Base-by-base conservation (phyloP, 148 eudicot genomes). In the Nepenthes mirabilis region DNA sequence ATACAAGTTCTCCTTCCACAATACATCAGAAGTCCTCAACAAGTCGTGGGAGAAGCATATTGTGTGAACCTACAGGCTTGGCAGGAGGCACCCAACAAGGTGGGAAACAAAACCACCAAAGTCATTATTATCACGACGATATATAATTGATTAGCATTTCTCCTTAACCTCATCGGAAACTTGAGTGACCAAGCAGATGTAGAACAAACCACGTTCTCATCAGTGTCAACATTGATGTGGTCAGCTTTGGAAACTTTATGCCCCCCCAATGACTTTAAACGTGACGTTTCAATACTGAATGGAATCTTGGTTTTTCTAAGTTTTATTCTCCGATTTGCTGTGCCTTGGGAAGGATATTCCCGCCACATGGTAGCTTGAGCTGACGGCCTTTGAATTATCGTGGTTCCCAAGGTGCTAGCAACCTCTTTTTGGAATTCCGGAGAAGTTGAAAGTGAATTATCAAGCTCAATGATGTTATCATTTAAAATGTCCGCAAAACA, bases 401-500 rank as follows among this genome's bases (percentile, higher is more conserved):
- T 33, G 7, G 34, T 65, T 2, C 65, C 70, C 33, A 59, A 49
- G 33, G 34, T 33, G 57, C 49, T 13, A 2, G 40, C 40, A 14
- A n/a, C 14, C 9, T 3, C 32, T 6, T 58, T 61, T 4, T 9
- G 65, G 32, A 43, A 8, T 23, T 12, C 60, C 49, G 51, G 43
- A 1, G 65, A 32, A 23, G 57, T 64, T 9, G 68, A 50, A 14
- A 63, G 36, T 23, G 74, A 70, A 13, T 84, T 86, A 60, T 77
- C 96, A 1, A 88, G 85, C 65, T 80, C 81, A 35, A 88, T 61
- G 11, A 88, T 88, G 60, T 82, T 87, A 36, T 93, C 98, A 12
- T 91, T 86, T 76, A 88, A 52, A 73, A 91, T 91, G 37, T 91
- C 98, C 5, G 91, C 94, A 61, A 70, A 91, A 8, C 81, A 78